These are phyloP conservation scores for Myriosclerotinia scirpicola DNA, from an alignment of 2,329 filamentous ascomycete genomes.

Conservation along the genomic window DNA sequence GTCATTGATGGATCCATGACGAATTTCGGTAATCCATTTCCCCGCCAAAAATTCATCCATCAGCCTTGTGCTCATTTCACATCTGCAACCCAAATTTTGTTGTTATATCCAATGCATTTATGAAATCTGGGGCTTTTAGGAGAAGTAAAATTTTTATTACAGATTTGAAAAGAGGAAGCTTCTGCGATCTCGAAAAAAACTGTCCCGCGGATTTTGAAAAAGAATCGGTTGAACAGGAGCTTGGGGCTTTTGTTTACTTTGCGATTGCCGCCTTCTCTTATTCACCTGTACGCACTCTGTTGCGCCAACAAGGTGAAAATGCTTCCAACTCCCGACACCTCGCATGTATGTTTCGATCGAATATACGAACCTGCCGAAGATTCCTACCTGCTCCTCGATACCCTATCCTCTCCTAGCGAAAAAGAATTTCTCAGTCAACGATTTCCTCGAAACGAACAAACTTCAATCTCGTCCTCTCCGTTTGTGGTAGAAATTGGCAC, in stretches of 20 bases:
- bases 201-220: background rate
- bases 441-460: slow-evolving; percentile 26
- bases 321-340: slow-evolving; percentile 92
- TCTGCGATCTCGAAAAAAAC: background rate
- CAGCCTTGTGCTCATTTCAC: slow-evolving; percentile 22
- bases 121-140: background rate
- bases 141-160: background rate
- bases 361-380: slow-evolving; percentile 97
- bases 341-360: slow-evolving; percentile 82
- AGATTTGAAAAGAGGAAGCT: background rate
- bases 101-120: background rate
- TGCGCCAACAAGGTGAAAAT: slow-evolving; percentile 48
- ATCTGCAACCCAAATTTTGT: background rate
- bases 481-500: slow-evolving; percentile 84
- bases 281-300: background rate
- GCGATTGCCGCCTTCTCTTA: slow-evolving; percentile 4
- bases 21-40: slow-evolving; percentile 10
- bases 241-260: background rate
- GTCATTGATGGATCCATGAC: slow-evolving; percentile 17
- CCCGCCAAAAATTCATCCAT: slow-evolving; percentile 19
- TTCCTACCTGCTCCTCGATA: slow-evolving; percentile 91
- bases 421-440: slow-evolving; percentile 35
- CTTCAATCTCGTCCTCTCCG: slow-evolving; percentile 46
- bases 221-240: background rate
- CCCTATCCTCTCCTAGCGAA: slow-evolving; percentile 62